Conservation (phyloP, 768 basidiomycete genomes). For the Arthromyces matolae region DNA sequence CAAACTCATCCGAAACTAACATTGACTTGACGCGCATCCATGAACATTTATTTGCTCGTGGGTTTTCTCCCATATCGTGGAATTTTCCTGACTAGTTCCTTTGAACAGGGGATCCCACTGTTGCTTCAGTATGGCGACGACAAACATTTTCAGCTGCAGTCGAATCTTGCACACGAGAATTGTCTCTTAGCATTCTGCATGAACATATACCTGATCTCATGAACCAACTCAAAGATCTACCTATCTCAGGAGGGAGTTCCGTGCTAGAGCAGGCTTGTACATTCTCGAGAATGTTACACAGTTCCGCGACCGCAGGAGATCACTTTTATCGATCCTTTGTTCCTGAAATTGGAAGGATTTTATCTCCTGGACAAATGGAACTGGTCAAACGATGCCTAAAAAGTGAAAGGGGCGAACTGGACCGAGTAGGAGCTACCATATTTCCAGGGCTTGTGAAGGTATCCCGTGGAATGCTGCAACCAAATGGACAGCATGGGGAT, state of each 20-base stretch:
- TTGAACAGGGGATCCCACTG: slow-evolving; percentile 70
- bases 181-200: slow-evolving; percentile 59
- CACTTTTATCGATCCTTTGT: slow-evolving; percentile 86
- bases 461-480: slow-evolving; percentile 35
- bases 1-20: slow-evolving; percentile 82
- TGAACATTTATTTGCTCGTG: slow-evolving; percentile 82
- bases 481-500: slow-evolving; percentile 37
- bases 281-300: slow-evolving; percentile 86
- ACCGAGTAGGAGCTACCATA: slow-evolving; percentile 78
- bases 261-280: slow-evolving; percentile 72
- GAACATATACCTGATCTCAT: slow-evolving; percentile 72
- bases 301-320: slow-evolving; percentile 60
- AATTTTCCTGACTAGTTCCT: slow-evolving; percentile 7
- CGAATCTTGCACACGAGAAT: slow-evolving; percentile 68
- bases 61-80: slow-evolving; percentile 27
- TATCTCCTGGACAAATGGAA: slow-evolving; percentile 80
- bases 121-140: slow-evolving; percentile 87
- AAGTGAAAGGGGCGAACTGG: slow-evolving; percentile 69
- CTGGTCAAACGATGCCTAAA: slow-evolving; percentile 78
- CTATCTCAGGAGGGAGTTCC: slow-evolving; percentile 43
- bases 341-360: slow-evolving; percentile 70
- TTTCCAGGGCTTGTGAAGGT: slow-evolving; percentile 90
- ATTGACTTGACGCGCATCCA: slow-evolving; percentile 82
- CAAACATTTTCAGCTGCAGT: slow-evolving; percentile 89
- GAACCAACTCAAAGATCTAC: slow-evolving; percentile 43